Evolutionary conservation across 2,329 filamentous ascomycete species (phyloP), one percentile per base, ranked within the genome.

Genomic region (Ophiostoma ulmi): DNA sequence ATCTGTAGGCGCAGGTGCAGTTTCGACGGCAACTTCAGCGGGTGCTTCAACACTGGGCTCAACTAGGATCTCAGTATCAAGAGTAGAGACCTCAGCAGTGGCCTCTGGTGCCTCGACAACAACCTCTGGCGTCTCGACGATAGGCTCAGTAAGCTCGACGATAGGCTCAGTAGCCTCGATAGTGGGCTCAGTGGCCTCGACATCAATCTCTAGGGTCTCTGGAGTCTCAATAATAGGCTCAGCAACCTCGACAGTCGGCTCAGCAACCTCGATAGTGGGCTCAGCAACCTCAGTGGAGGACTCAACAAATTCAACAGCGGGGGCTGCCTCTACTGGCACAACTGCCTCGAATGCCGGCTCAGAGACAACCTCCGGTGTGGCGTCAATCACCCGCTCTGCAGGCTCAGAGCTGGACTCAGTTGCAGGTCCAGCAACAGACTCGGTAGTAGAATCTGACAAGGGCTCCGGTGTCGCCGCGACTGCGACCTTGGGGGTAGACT

Each of bases 391-490:
- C 14, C 1, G 31, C 14, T 64, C 58, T 58, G 52, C 52, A 22
- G 35, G 35, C 61, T 65, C 35, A 13, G 35, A 65, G 58, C 26
- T 64, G 7, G 61, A 39, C 61, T 65, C 61, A 17, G 35, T 65
- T n/a, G 61, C 61, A 39, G 17, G 17, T 17, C 31, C 61, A n/a
- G 61, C 4, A 1, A 65, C 35, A 39, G 35, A 38, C 13, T 36
- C 31, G 36, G 61, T 38, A 11, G 17, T 7, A 14, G 61, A 20
- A 7, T 65, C 36, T 31, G 35, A 39, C n/a, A 35, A 36, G 14
- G 61, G 26, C 35, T 65, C 61, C 4, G 36, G 61, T 39, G 61
- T 39, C 17, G 61, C 26, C 58, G 11, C 61, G 36, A 17, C 35
- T 35, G 58, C 26, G 35, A 39, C 17, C 35, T 39, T 35, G 35